Conservation (phyloP, 2,329 filamentous ascomycete genomes). For the Rasamsonia emersonii region DNA sequence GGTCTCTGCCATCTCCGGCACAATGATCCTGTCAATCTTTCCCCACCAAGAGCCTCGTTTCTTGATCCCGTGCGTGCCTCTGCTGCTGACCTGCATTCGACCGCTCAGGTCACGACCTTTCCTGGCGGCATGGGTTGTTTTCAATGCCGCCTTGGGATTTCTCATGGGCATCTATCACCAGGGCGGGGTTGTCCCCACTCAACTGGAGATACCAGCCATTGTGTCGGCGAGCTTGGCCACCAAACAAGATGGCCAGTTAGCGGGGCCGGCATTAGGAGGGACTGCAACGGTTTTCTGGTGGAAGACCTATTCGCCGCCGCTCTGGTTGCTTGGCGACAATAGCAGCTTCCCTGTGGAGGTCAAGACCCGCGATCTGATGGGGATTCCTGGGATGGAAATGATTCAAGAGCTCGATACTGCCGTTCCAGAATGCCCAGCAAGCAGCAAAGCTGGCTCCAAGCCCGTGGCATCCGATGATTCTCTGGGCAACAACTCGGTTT, state of each 20-base stretch:
- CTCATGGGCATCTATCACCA: conserved; percentile 48
- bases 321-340: conserved; percentile 40
- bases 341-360: conserved; percentile 23
- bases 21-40: conserved; percentile 36
- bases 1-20: conserved; percentile 36
- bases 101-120: conserved; percentile 34
- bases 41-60: conserved; percentile 47
- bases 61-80: conserved; percentile 42
- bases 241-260: background rate
- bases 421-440: conserved; percentile 22
- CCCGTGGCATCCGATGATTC: conserved; percentile 6
- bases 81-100: conserved; percentile 42
- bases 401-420: conserved; percentile 27
- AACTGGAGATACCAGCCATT: conserved; percentile 37
- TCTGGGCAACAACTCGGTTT: conserved; percentile 19
- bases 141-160: conserved; percentile 40
- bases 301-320: conserved; percentile 47
- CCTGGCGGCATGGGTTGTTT: conserved; percentile 38
- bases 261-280: background rate
- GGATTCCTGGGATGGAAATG: conserved; percentile 34
- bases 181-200: conserved; percentile 43
- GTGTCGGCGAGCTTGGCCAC: conserved; percentile 20
- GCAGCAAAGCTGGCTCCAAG: conserved; percentile 5
- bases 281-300: conserved; percentile 42
- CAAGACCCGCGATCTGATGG: conserved; percentile 41